Base-by-base conservation (phyloP, 2,329 filamentous ascomycete species). In the Graphiopsis chlorocephala region DNA sequence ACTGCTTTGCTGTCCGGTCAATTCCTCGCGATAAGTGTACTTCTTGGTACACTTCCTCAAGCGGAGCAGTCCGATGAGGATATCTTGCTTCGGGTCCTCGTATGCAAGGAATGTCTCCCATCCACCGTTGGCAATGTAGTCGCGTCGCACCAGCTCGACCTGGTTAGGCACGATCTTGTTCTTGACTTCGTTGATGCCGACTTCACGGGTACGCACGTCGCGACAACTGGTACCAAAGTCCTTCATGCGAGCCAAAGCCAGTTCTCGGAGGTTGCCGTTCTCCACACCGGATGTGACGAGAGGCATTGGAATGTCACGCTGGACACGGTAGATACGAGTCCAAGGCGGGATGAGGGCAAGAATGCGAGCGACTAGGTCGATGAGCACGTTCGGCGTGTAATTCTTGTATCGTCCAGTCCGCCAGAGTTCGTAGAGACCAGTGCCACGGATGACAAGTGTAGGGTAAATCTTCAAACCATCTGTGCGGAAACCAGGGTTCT, bases 31-130 rank as follows among this genome's bases (percentile, higher is more conserved):
- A 82, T 94, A 99, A 0, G 95, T 98, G 78, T 97, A 93, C 72
- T 91, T 94, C 70, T 89, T 85, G 1, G 90, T 93, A 77, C 96
- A 99, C 80, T 96, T 96, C 69, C 95, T 86, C 68, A 99, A 80
- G 20, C 95, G 88, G 64, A 99, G 84, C 38, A 99, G 82, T 1
- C 91, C 96, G 65, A 99, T 96, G 3, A 99, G 83, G 64, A 99
- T 99, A 76, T 99, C 95, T 77, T 99, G 95, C 81, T 97, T 97
- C 0, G 95, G 94, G 71, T 99, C 95, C 76, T 99, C 95, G 74
- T 99, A 99, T 1, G 95, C 93, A 5, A 99, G 83, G 80, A 99
- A 99, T 0, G 95, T 99, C 79, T 99, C 95, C 95, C 95, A 99
- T 26, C 95, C 96, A 45, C 91, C 93, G 76, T 99, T 99, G 70